Conservation (phyloP, 2,329 filamentous ascomycete genomes). For the Fusarium sp. region DNA sequence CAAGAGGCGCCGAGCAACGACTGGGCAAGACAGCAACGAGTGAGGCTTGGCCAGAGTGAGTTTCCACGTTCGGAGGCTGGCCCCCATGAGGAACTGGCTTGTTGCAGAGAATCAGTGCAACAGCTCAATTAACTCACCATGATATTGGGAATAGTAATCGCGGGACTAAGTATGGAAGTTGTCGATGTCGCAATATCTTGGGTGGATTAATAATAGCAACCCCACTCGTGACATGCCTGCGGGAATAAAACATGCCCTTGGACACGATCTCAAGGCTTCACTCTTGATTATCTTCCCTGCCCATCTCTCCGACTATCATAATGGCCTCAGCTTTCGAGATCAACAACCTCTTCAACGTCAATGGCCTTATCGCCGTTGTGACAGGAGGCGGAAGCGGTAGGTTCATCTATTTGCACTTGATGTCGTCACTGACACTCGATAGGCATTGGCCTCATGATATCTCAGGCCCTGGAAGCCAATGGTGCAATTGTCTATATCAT, state of each 20-base stretch:
- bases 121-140: neutral
- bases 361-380: conserved; percentile 66
- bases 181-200: neutral
- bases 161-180: neutral
- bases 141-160: neutral
- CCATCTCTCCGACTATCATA: neutral
- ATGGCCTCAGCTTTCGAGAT: neutral
- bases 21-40: neutral
- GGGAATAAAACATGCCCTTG: neutral
- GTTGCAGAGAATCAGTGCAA: neutral
- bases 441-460: conserved; percentile 65
- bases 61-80: neutral
- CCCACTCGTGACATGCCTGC: neutral
- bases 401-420: neutral
- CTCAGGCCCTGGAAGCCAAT: conserved; percentile 61
- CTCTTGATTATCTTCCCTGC: neutral
- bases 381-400: conserved; percentile 60
- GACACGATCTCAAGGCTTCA: neutral
- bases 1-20: neutral
- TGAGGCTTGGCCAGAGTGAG: too few relatives aligned
- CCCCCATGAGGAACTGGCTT: neutral
- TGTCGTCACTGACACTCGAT: neutral
- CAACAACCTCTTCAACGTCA: conserved; percentile 58
- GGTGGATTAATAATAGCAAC: neutral
- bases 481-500: conserved; percentile 66